Conservation (phyloP, 306 rosid genomes). For the Vigna trinervia region DNA sequence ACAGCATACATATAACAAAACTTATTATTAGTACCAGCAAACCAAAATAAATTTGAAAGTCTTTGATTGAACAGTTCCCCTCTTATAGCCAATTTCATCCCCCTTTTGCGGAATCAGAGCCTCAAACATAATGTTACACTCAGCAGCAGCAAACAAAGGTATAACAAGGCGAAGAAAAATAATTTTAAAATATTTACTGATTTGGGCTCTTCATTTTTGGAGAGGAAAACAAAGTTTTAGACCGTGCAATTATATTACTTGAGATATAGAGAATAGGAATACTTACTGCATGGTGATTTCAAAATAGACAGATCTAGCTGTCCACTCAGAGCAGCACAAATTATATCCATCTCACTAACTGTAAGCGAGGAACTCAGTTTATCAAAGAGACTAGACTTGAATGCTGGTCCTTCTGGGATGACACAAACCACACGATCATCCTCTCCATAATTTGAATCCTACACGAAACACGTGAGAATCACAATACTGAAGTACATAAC, state of each 20-base stretch:
- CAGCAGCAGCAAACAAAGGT: slow-evolving; percentile 12
- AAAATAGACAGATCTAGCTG: slow-evolving; percentile 69
- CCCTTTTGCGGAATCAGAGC: slow-evolving; percentile 8
- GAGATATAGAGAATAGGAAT: slow-evolving; percentile 14
- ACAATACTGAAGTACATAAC: slow-evolving; percentile 23
- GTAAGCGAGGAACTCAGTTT: slow-evolving; percentile 60
- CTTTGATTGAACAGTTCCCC: neutral
- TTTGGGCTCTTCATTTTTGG: slow-evolving; percentile 16
- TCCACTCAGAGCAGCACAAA: slow-evolving; percentile 75
- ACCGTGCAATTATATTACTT: slow-evolving; percentile 28
- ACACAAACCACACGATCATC: slow-evolving; percentile 64
- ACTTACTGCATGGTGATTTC: slow-evolving; percentile 75
- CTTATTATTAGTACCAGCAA: neutral
- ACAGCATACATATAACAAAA: slow-evolving; percentile 31
- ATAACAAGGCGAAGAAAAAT: slow-evolving; percentile 10
- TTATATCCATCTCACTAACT: slow-evolving; percentile 68
- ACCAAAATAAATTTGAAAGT: slow-evolving; percentile 9
- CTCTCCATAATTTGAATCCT: slow-evolving; percentile 65
- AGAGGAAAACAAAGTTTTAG: neutral
- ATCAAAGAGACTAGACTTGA: slow-evolving; percentile 52
- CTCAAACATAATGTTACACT: neutral
- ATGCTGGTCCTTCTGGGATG: slow-evolving; percentile 64
- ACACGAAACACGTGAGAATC: slow-evolving; percentile 44
- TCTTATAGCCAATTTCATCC: neutral
- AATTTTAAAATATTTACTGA: slow-evolving; percentile 21